Conservation (phyloP, 2,329 filamentous ascomycete species). For the Beauveria scarabaeidicola region DNA sequence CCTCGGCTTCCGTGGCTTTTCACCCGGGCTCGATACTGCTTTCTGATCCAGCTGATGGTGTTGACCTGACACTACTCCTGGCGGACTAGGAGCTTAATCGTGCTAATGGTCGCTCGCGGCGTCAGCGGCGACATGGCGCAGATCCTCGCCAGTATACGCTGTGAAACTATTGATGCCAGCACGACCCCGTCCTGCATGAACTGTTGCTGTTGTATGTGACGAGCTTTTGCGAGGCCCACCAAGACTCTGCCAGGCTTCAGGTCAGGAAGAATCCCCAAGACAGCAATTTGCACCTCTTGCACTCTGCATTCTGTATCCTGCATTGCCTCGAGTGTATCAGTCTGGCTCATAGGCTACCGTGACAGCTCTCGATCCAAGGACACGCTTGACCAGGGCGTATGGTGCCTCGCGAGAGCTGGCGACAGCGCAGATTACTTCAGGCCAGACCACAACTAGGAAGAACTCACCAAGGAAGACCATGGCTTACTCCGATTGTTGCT, state of each 20-base stretch:
- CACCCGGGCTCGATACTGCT: slow-evolving; percentile 15
- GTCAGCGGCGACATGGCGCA: slow-evolving; percentile 17
- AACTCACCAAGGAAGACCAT: slow-evolving; percentile 9
- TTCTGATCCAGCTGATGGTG: neutral
- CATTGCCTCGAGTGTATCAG: slow-evolving; percentile 16
- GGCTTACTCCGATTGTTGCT: slow-evolving; percentile 10
- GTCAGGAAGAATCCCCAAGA: slow-evolving; percentile 1
- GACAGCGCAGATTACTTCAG: slow-evolving; percentile 12
- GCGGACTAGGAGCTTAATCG: slow-evolving; percentile 17
- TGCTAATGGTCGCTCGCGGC: slow-evolving; percentile 14
- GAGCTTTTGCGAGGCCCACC: slow-evolving; percentile 13
- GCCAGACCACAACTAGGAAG: slow-evolving; percentile 13
- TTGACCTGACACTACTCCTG: slow-evolving; percentile 12
- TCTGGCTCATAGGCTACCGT: slow-evolving; percentile 11
- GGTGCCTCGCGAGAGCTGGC: slow-evolving; percentile 15
- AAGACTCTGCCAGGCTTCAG: slow-evolving; percentile 3
- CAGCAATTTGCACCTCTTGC: slow-evolving; percentile 10
- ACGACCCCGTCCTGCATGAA: neutral
- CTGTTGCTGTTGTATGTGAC: slow-evolving; percentile 8
- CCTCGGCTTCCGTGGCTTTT: slow-evolving; percentile 16
- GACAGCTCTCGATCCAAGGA: slow-evolving; percentile 2
- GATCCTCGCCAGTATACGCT: no score
- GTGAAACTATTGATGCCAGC: no score
- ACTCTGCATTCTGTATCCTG: slow-evolving; percentile 14
- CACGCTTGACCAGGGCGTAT: slow-evolving; percentile 13